These are phyloP conservation scores for Nemania bipapillata DNA, from an alignment of 2,329 filamentous ascomycete genomes.

Conservation along the genomic window DNA sequence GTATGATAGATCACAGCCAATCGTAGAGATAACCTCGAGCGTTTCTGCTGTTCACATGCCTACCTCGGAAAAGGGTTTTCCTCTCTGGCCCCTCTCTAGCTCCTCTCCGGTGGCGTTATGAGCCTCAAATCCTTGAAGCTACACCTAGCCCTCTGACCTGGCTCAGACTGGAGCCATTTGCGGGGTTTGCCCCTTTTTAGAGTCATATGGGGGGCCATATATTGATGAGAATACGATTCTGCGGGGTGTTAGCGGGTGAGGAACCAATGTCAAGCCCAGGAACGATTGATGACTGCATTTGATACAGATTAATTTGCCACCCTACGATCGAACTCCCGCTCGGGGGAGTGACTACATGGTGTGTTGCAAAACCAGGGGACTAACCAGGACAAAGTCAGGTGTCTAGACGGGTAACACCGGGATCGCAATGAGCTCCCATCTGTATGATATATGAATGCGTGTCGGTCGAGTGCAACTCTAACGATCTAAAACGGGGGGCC, in stretches of 20 bases:
- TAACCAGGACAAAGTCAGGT: constrained; percentile 29
- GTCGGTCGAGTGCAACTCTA: constrained; percentile 11
- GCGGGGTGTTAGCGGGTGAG: constrained; percentile 30
- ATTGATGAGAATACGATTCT: constrained; percentile 27
- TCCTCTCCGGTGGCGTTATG: constrained; percentile 30
- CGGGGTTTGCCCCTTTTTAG: constrained; percentile 26
- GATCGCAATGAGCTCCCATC: constrained; percentile 19
- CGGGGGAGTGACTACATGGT: constrained; percentile 19
- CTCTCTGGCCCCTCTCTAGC: constrained; percentile 7
- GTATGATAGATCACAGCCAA: constrained; percentile 17
- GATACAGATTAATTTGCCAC: constrained; percentile 38
- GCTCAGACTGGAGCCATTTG: constrained; percentile 12
- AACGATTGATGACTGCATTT: constrained; percentile 30
- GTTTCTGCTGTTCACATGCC: constrained; percentile 31
- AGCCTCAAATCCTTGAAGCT: constrained; percentile 34
- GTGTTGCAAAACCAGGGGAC: constrained; percentile 28
- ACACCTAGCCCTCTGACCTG: constrained; percentile 11
- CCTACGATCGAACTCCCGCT: constrained; percentile 31
- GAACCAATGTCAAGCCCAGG: constrained; percentile 25
- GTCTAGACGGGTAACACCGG: constrained; percentile 15
- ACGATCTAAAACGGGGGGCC: neutral
- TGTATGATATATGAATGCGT: constrained; percentile 24
- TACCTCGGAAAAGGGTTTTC: constrained; percentile 16
- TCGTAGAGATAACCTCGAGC: neutral
- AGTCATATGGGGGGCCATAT: constrained; percentile 32